Percentiles rank a stretch among this genome's conserved stretches.
These are phyloP conservation scores for Coemansia reversa DNA, from an alignment of 192 early-diverging fungal genomes.

Conservation along the genomic window DNA sequence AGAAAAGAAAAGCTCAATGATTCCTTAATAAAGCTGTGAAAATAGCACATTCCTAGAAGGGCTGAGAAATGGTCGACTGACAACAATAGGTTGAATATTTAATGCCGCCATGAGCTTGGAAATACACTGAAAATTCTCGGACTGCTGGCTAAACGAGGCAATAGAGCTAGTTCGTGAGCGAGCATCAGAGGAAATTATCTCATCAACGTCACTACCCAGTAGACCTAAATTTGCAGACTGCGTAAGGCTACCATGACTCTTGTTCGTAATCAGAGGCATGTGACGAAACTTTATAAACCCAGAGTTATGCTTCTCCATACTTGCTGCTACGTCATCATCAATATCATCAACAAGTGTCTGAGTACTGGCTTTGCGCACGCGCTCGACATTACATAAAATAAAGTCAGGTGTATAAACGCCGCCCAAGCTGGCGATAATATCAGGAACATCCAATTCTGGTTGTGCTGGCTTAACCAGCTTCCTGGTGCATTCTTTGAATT, in stretches of 20 bases:
- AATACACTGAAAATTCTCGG: constrained; percentile 23
- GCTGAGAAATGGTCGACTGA: constrained; percentile 39
- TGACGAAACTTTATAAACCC: constrained; percentile 1
- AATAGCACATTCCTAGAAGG: constrained; percentile 39
- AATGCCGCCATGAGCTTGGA: constrained; percentile 33
- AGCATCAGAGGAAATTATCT: constrained; percentile 7
- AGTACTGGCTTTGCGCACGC: constrained; percentile 14
- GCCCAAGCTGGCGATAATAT: constrained; percentile 35
- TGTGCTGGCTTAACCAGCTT: background rate
- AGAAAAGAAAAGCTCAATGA: constrained; percentile 3
- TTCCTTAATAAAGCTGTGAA: constrained; percentile 29
- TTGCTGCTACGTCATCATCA: background rate
- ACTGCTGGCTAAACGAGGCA: constrained; percentile 7
- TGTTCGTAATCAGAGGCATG: background rate
- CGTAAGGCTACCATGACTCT: background rate
- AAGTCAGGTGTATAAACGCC: constrained; percentile 32
- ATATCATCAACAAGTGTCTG: constrained; percentile 17
- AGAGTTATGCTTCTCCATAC: background rate
- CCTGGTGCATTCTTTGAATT: background rate
- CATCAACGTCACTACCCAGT: constrained; percentile 40
- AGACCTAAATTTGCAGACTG: background rate
- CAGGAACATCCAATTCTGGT: constrained; percentile 12
- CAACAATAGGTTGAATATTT: constrained; percentile 38
- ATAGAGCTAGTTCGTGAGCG: constrained; percentile 38
- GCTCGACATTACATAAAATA: constrained; percentile 11